Evolutionary conservation across 2,329 filamentous ascomycete species (phyloP).

Genomic region (Aspergillus flavus): DNA sequence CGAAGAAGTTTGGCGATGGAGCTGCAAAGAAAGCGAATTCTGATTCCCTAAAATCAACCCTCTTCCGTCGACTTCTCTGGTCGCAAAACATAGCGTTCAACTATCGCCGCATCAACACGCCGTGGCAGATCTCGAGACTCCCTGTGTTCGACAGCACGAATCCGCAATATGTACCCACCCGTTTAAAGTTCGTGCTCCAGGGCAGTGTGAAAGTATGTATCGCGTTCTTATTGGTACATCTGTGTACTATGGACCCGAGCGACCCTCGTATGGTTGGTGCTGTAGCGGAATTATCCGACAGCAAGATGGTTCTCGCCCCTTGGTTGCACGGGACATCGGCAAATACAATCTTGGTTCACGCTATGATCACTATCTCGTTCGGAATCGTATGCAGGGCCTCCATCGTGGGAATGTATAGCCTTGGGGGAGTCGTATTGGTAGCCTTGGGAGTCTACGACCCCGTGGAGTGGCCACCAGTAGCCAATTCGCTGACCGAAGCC

Average conservation of each 20-base stretch:
- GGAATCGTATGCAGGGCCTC: conserved; percentile 16
- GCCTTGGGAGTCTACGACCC: conserved; percentile 11
- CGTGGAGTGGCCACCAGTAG: conserved; percentile 22
- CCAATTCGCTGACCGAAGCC: conserved; percentile 10
- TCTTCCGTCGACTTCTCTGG: conserved; percentile 9
- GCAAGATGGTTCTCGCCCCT: conserved; percentile 11
- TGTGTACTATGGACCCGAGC: conserved; percentile 16
- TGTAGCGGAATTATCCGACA: background rate
- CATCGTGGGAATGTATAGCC: conserved; percentile 18
- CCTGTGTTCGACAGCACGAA: conserved; percentile 6
- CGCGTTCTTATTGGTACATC: conserved; percentile 7
- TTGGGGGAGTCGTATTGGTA: conserved; percentile 10
- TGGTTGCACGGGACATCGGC: background rate
- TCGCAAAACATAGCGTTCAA: conserved; percentile 21
- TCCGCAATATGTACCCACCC: conserved; percentile 4
- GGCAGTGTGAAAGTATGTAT: conserved; percentile 7
- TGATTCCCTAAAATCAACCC: background rate
- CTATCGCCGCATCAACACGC: conserved; percentile 25
- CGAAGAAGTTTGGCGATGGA: background rate
- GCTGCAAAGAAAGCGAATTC: background rate
- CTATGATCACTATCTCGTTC: conserved; percentile 19
- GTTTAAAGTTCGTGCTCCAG: conserved; percentile 11
- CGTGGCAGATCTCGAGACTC: conserved; percentile 23
- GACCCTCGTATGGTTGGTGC: conserved; percentile 7
- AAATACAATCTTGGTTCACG: conserved; percentile 4